A percentile compares a stretch with the other conserved stretches of the same genome.
phyloP scores from a whole-genome alignment of 1,139 yeast genomes.

The Nematodospora anomalae region DNA sequence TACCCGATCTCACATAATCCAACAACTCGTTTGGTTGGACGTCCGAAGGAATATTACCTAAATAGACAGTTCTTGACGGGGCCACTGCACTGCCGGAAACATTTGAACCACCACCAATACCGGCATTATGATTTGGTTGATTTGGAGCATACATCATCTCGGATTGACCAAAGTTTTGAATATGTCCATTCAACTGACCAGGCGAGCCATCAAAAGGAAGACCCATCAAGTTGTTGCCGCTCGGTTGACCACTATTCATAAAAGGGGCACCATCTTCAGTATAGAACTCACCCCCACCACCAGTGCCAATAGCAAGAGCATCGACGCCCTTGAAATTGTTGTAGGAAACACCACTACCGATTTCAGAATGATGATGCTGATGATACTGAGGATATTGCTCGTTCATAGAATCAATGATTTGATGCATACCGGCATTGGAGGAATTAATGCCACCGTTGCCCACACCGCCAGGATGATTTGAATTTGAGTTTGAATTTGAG shows the following conservation, averaged over 20 bases:
- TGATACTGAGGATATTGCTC: constrained; percentile 18
- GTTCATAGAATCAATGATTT: constrained; percentile 3
- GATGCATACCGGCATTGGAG: background rate
- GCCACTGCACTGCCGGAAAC: constrained; percentile 33
- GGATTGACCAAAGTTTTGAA: background rate
- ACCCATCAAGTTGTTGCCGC: constrained; percentile 3
- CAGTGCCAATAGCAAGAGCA: constrained; percentile 13
- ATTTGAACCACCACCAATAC: constrained; percentile 6
- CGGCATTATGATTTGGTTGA: constrained; percentile 10
- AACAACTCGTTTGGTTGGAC: constrained; percentile 78
- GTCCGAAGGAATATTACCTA: constrained; percentile 86
- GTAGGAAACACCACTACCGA: background rate
- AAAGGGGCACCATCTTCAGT: constrained; percentile 8
- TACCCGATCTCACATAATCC: constrained; percentile 89
- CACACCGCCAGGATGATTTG: background rate
- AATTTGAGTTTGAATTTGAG: background rate
- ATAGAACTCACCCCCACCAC: constrained; percentile 12
- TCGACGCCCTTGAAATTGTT: constrained; percentile 7
- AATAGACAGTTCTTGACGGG: constrained; percentile 83
- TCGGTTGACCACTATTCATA: constrained; percentile 8
- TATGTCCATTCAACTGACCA: constrained; percentile 6
- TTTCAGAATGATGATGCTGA: constrained; percentile 17
- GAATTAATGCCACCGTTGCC: background rate
- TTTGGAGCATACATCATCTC: background rate
- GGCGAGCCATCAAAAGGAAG: background rate